Evolutionary conservation across 768 basidiomycete species (phyloP), one percentile per base, ranked within the genome.

Genomic region (Phlebiopsis flavidoalba): DNA sequence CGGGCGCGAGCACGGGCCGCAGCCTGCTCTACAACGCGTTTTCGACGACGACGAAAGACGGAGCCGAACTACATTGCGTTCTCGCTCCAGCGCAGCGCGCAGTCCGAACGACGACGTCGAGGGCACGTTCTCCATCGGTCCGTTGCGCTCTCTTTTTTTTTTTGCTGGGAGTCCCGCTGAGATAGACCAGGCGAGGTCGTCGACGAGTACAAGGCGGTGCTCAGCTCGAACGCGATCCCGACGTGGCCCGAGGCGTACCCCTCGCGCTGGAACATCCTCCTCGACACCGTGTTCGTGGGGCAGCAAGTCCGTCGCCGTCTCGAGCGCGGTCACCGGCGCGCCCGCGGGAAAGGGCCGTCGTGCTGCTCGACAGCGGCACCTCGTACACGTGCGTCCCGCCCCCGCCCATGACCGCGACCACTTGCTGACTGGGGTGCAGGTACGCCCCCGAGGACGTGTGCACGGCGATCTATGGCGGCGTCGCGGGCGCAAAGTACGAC

Each of bases 61-160:
- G 82, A 89, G 67, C 89, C 90, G 51, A 94, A 93, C 67, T 94
- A 84, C 70, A 87, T 94, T 64, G 83, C 90, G 0, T 88, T 94
- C 66, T 79, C 88, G 0, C 76, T 94, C 26, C 83, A 89, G 67
- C 76, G 90, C 57, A 80, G 77, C 48, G 75, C 79, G 10, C 79
- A 88, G 43, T n/a, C 64, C 71, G n/a, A 70, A 69, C 8, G 80
- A 81, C 61, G 81, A 82, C 33, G 78, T 88, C 2, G 74, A 84
- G 63, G 91, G 93, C 1, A 83, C 75, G 35, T 87, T 94, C 69
- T 77, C 89, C 5, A 82, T 94, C 63, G 91, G 89, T 87, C 60
- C 52, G 78, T 69, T 6, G 89, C 86, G 59, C 52, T 78, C 68
- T 6, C 5, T 21, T 3, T 48, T n/a, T 17, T 43, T 35, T 60